Evolutionary conservation across 306 rosid genomes (phyloP), one percentile per base, ranked within the genome.

Genomic region (Rosa multiflora): DNA sequence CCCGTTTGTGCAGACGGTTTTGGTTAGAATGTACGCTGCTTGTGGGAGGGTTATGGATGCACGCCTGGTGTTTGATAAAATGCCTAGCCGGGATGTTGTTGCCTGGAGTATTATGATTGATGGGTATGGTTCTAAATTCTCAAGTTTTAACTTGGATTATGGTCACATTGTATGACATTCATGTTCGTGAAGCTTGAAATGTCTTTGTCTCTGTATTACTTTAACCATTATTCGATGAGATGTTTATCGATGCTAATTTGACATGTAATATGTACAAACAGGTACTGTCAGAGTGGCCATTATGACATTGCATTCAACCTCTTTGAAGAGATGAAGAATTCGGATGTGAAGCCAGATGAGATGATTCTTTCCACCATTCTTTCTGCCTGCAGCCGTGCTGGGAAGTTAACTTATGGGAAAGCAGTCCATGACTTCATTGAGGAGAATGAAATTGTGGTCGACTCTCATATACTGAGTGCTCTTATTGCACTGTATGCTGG

Each of bases 31-130:
- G 97, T 94, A 94, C 29, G 80, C 88, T 0, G 85, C 88, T 1
- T 87, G 94, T 73, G 90, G 89, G 61, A 86, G 83, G 78, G 86
- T 94, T 4, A 18, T 74, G 79, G 90, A 92, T 35, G 98, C 97
- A 29, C 90, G 93, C 4, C 80, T 86, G 83, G 18, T 92, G 93
- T 94, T 94, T 56, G 97, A 92, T 67, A 87, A 90, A 86, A 92
- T 92, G 98, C 82, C 93, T 81, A 83, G 82, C 0, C 85, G 88
- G 68, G 97, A 94, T 84, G 87, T 84, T 7, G 93, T 92, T 75
- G 74, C 96, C 5, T 94, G 98, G 98, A 88, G 86, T 81, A 89
- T 87, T 61, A 94, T 94, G 91, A 83, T 92, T 83, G 87, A 90
- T 68, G 98, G 97, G 91, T 93, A 88, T 73, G 85, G 11, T 32